Percentiles rank a stretch among this genome's conserved stretches.
Conservation (phyloP, 345 rosid species). For the Streptanthus diversifolius region DNA sequence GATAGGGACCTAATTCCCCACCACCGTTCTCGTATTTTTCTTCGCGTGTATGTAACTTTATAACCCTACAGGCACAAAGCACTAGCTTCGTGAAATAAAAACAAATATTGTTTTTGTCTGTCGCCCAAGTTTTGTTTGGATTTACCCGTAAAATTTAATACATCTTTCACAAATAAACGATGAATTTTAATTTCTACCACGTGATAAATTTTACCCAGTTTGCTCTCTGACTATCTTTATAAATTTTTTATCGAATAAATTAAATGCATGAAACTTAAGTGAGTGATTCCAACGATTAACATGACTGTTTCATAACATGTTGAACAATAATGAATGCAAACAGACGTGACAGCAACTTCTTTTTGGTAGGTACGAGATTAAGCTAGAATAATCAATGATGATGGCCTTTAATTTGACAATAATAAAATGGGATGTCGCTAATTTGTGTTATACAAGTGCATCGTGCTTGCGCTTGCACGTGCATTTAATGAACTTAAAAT, state of each 20-base stretch:
- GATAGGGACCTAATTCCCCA: background rate
- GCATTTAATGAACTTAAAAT: conserved; percentile 3
- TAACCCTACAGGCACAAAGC: conserved; percentile 31
- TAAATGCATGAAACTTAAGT: background rate
- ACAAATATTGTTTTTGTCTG: conserved; percentile 16
- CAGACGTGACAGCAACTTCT: background rate
- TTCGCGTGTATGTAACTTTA: background rate
- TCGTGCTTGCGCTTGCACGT: conserved; percentile 15
- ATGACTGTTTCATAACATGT: background rate
- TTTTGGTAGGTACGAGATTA: conserved; percentile 27
- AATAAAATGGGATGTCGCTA: background rate
- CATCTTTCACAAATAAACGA: background rate
- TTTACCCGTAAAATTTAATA: background rate
- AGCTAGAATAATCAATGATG: conserved; percentile 1
- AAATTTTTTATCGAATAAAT: background rate
- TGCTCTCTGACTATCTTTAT: background rate
- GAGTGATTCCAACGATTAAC: background rate
- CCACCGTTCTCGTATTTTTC: background rate
- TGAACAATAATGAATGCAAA: background rate
- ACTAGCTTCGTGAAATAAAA: conserved; percentile 14
- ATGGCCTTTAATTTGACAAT: background rate
- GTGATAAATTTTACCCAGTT: background rate
- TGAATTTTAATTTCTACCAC: background rate
- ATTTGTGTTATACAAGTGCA: conserved; percentile 1
- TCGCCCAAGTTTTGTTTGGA: background rate